Evolutionary conservation across 352 stramenopile species (phyloP).

Genomic region (Thraustotheca clavata): DNA sequence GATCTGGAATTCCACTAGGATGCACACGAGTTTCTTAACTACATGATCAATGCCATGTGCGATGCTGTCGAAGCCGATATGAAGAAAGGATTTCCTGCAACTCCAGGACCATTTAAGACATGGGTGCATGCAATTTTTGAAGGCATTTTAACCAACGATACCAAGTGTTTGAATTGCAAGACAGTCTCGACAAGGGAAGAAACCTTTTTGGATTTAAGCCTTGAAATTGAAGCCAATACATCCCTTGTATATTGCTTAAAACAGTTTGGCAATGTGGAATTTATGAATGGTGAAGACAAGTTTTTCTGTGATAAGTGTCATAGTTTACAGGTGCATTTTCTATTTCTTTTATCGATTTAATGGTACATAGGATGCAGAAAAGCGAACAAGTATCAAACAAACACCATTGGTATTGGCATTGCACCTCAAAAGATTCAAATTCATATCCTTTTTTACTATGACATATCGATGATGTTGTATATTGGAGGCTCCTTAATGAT

Average conservation of each 20-base stretch:
- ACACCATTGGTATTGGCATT: slow-evolving; percentile 18
- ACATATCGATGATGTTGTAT: neutral
- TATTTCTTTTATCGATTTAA: neutral
- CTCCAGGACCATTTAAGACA: slow-evolving; percentile 22
- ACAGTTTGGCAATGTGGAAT: slow-evolving; percentile 30
- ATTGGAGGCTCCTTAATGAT: neutral
- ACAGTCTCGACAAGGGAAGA: slow-evolving; percentile 27
- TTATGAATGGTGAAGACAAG: slow-evolving; percentile 27
- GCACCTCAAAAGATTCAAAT: slow-evolving; percentile 24
- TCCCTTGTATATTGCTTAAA: slow-evolving; percentile 29
- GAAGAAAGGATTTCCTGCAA: neutral
- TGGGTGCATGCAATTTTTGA: slow-evolving; percentile 35
- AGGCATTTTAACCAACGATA: slow-evolving; percentile 31
- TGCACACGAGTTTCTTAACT: slow-evolving; percentile 39
- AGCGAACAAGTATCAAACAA: slow-evolving; percentile 2
- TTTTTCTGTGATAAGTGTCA: slow-evolving; percentile 35
- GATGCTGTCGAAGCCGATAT: slow-evolving; percentile 24
- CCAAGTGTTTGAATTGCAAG: slow-evolving; percentile 31
- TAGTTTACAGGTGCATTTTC: slow-evolving; percentile 25
- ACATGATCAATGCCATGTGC: slow-evolving; percentile 34
- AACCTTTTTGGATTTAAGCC: slow-evolving; percentile 29
- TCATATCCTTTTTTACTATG: slow-evolving; percentile 2
- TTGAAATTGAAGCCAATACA: slow-evolving; percentile 32
- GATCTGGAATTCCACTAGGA: slow-evolving; percentile 20
- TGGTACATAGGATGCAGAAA: slow-evolving; percentile 24